Evolutionary conservation across 768 basidiomycete genomes (phyloP).

Genomic region (Gymnopilus junonius): DNA sequence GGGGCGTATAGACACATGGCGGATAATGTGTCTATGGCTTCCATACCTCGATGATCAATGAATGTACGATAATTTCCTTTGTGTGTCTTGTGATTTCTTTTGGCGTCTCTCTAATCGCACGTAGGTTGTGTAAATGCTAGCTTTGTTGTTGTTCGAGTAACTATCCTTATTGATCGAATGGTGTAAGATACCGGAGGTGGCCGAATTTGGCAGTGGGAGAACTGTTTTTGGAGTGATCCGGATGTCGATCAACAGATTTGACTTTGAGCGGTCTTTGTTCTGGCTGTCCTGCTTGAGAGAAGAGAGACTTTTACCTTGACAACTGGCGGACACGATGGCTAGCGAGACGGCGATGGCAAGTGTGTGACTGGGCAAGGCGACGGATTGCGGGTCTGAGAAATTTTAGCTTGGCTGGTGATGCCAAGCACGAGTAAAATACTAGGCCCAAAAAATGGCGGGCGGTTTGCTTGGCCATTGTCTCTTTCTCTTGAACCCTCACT

Average conservation of each 20-base stretch:
- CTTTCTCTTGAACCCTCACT: neutral
- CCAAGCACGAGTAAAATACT: neutral
- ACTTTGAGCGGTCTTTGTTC: neutral
- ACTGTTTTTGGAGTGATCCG: neutral
- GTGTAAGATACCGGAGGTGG: neutral
- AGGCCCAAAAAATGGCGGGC: neutral
- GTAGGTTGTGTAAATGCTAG: slow-evolving; percentile 4
- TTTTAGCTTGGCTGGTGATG: slow-evolving; percentile 3
- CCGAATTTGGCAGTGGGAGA: neutral
- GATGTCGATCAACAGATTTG: neutral
- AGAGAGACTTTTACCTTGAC: neutral
- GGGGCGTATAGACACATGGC: slow-evolving; percentile 41
- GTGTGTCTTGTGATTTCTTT: neutral
- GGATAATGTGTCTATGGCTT: slow-evolving; percentile 49
- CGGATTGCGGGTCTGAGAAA: neutral
- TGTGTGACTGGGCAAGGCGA: neutral
- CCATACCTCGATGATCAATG: slow-evolving; percentile 39
- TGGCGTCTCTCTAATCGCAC: neutral
- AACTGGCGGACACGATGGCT: neutral
- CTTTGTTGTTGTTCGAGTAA: slow-evolving; percentile 12
- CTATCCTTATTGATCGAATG: neutral
- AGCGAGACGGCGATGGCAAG: neutral
- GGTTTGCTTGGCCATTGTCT: neutral
- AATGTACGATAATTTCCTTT: neutral
- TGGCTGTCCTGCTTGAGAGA: neutral